Conservation (phyloP, 1,284 basidiomycete genomes). For the Leccinum cinnamomeum region DNA sequence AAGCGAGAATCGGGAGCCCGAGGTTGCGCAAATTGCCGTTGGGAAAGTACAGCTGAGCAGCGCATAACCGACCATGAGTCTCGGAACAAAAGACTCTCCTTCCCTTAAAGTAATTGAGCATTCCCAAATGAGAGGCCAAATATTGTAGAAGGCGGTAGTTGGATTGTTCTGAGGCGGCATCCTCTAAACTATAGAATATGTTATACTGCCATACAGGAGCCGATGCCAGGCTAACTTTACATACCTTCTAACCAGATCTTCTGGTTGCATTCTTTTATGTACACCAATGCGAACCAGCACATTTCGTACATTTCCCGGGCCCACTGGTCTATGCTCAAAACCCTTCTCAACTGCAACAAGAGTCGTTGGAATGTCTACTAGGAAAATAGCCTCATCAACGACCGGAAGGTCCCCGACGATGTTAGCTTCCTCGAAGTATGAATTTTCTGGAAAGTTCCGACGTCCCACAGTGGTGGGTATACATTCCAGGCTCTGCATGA, state of each 20-base stretch:
- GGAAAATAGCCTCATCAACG: conserved; percentile 4
- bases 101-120: too few relatives aligned
- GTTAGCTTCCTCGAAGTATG: conserved; percentile 27
- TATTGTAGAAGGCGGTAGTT: conserved; percentile 16
- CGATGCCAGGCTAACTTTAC: neutral
- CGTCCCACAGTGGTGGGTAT: conserved; percentile 64
- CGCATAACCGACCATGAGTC: too few relatives aligned
- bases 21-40: too few relatives aligned
- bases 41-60: too few relatives aligned
- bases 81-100: too few relatives aligned
- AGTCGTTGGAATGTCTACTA: conserved; percentile 1
- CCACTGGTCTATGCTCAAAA: neutral
- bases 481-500: conserved; percentile 66
- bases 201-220: neutral
- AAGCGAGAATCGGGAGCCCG: too few relatives aligned
- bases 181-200: conserved; percentile 12
- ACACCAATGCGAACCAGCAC: conserved; percentile 11
- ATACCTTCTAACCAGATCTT: conserved; percentile 12
- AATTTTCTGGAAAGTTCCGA: conserved; percentile 13
- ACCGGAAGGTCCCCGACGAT: conserved; percentile 24
- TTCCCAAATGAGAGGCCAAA: neutral
- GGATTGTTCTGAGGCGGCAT: conserved; percentile 10
- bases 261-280: neutral
- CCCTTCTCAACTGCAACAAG: neutral
- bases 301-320: neutral